Conservation (phyloP, 805 yeast species). For the Myxozyma mucilagina region DNA sequence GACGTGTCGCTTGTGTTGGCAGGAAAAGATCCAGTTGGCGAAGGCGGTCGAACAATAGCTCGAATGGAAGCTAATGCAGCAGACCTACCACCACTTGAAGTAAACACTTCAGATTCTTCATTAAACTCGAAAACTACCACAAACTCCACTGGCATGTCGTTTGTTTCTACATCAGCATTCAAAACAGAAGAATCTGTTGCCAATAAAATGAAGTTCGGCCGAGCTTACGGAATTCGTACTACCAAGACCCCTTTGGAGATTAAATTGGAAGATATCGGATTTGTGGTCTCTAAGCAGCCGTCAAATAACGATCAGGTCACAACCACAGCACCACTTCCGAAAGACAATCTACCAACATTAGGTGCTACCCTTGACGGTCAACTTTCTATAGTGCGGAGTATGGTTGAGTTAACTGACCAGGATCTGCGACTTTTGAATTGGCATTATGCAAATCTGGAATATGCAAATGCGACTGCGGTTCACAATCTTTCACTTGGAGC, state of each 20-base stretch:
- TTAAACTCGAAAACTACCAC: background rate
- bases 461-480: constrained; percentile 41
- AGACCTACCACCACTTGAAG: constrained; percentile 38
- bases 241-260: constrained; percentile 11
- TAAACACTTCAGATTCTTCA: background rate
- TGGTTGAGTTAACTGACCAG: constrained; percentile 40
- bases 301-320: constrained; percentile 25
- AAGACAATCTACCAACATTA: constrained; percentile 38
- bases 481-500: constrained; percentile 41
- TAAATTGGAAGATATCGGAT: constrained; percentile 28
- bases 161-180: background rate
- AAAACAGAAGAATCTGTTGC: background rate
- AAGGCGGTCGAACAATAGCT: constrained; percentile 43
- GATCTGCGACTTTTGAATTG: constrained; percentile 44
- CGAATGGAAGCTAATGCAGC: constrained; percentile 42
- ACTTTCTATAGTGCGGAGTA: constrained; percentile 37
- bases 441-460: constrained; percentile 47
- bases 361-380: constrained; percentile 43
- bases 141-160: background rate
- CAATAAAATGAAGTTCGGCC: background rate
- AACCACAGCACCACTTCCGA: constrained; percentile 42
- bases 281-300: constrained; percentile 9
- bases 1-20: constrained; percentile 42
- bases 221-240: constrained; percentile 5
- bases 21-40: constrained; percentile 42